Percentiles rank a stretch among this genome's conserved stretches.
Conservation (phyloP, 805 yeast genomes). For the Komagataella ulmi region DNA sequence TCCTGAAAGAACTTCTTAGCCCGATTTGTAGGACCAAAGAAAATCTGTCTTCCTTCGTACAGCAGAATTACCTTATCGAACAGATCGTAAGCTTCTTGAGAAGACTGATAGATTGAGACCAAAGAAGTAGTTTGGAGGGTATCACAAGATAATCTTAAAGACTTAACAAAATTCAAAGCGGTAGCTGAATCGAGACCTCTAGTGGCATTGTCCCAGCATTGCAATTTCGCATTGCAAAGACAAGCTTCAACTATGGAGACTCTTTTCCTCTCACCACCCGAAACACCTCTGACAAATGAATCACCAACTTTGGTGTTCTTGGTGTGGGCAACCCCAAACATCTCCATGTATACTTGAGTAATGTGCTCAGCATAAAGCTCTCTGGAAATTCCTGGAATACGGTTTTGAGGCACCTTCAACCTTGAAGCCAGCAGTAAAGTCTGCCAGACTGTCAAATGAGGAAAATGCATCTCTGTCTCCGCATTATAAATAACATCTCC, state of each 20-base stretch:
- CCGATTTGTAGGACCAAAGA: slow-evolving; percentile 28
- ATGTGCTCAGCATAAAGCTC: slow-evolving; percentile 32
- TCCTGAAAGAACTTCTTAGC: slow-evolving; percentile 35
- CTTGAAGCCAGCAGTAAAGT: slow-evolving; percentile 42
- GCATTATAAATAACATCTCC: slow-evolving; percentile 57
- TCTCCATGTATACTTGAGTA: slow-evolving; percentile 37
- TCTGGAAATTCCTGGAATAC: slow-evolving; percentile 37
- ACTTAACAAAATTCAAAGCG: slow-evolving; percentile 41
- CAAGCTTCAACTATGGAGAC: slow-evolving; percentile 38
- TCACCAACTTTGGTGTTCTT: slow-evolving; percentile 25
- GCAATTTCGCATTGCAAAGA: slow-evolving; percentile 30
- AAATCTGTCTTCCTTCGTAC: slow-evolving; percentile 45
- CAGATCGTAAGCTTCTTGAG: slow-evolving; percentile 39
- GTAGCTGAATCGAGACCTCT: slow-evolving; percentile 56
- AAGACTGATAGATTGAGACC: slow-evolving; percentile 48
- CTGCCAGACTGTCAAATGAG: slow-evolving; percentile 48
- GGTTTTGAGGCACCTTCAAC: slow-evolving; percentile 41
- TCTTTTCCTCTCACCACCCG: slow-evolving; percentile 46
- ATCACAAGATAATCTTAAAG: slow-evolving; percentile 35
- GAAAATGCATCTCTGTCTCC: slow-evolving; percentile 52
- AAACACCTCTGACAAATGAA: slow-evolving; percentile 35
- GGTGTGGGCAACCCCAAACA: slow-evolving; percentile 12
- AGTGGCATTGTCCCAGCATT: slow-evolving; percentile 50
- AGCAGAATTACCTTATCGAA: slow-evolving; percentile 40
- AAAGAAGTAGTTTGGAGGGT: slow-evolving; percentile 37